Percentiles rank a stretch among this genome's conserved stretches.
phyloP scores from a whole-genome alignment of 139 green algal species.

The Tetraselmis chui region DNA sequence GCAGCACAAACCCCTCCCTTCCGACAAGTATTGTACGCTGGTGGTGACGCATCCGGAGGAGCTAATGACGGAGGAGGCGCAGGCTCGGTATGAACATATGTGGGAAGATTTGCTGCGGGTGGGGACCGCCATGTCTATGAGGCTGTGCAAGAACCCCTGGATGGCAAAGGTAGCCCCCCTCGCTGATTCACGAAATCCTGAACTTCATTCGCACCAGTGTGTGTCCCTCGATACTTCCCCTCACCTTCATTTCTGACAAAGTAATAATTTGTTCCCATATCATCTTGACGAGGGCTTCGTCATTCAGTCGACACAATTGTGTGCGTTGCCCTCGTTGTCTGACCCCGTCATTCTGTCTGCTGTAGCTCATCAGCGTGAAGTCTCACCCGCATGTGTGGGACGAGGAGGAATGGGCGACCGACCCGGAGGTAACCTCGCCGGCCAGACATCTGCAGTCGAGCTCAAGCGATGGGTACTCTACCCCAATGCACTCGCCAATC shows the following conservation, averaged over 20 bases:
- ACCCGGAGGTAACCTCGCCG: background rate
- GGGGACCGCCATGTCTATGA: background rate
- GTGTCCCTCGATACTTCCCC: background rate
- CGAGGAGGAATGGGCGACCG: background rate
- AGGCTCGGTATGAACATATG: background rate
- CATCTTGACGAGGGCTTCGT: background rate
- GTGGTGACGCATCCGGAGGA: background rate
- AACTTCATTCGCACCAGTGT: no score
- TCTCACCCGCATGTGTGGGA: background rate
- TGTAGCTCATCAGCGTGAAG: background rate
- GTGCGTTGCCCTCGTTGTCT: background rate
- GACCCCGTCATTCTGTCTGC: background rate
- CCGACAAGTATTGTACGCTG: background rate
- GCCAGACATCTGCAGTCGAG: background rate
- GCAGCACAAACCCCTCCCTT: background rate
- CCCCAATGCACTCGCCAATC: background rate
- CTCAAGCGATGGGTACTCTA: background rate
- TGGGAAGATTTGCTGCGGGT: background rate
- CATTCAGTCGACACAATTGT: background rate
- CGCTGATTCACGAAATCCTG: no score
- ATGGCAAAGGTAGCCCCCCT: background rate
- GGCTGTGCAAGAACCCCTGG: background rate
- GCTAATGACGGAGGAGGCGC: background rate
- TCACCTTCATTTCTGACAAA: background rate
- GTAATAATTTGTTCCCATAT: background rate